These are phyloP conservation scores for Ophiocordyceps robertsii DNA, from an alignment of 2,329 filamentous ascomycete genomes.

Conservation along the genomic window DNA sequence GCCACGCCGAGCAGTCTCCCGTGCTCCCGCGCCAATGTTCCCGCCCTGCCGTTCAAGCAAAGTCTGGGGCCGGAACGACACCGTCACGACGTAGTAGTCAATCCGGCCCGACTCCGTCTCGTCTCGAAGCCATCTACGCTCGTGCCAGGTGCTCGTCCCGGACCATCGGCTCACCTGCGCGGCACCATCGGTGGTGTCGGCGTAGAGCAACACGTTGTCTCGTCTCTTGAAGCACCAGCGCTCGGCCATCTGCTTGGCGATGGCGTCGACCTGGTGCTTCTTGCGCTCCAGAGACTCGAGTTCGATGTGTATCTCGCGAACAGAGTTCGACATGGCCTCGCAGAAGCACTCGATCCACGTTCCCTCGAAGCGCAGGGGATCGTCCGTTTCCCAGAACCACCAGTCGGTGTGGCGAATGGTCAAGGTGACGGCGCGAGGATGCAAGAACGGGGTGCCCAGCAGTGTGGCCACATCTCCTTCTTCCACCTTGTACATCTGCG, in stretches of 20 bases:
- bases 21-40: conserved; percentile 3
- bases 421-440: conserved; percentile 23
- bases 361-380: conserved; percentile 19
- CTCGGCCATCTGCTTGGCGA: conserved; percentile 22
- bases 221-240: conserved; percentile 20
- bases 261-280: conserved; percentile 27
- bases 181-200: conserved; percentile 10
- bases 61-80: conserved; percentile 18
- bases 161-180: conserved; percentile 24
- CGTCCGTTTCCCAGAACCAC: conserved; percentile 28
- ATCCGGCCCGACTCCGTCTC: conserved; percentile 23
- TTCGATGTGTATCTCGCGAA: conserved; percentile 27
- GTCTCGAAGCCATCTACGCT: conserved; percentile 25
- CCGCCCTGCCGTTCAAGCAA: conserved; percentile 9
- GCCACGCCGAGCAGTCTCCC: not conserved
- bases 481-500: conserved; percentile 27
- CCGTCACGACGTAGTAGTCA: conserved; percentile 28
- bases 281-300: conserved; percentile 34
- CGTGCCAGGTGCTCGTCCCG: conserved; percentile 28
- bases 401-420: conserved; percentile 37
- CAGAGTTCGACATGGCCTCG: conserved; percentile 13
- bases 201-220: conserved; percentile 17
- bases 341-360: conserved; percentile 19
- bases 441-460: conserved; percentile 14
- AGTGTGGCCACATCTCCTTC: conserved; percentile 11